Evolutionary conservation across 208 protist species (phyloP).

Genomic region (Wallacemonas rigidus): DNA sequence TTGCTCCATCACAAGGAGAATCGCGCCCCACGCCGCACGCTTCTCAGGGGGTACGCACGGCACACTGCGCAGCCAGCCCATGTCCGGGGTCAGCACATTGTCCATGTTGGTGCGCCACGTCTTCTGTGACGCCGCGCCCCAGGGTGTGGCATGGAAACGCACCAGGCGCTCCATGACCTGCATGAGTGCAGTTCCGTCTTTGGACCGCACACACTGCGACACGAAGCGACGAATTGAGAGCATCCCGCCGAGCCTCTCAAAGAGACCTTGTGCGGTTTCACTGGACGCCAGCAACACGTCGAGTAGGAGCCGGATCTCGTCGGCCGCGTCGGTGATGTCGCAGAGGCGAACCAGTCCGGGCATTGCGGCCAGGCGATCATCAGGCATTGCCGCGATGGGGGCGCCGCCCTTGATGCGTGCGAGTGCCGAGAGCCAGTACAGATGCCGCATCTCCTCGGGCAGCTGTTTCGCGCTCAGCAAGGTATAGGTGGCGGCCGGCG

Average conservation of each 20-base stretch:
- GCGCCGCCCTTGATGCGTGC: constrained; percentile 64
- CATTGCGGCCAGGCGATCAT: constrained; percentile 51
- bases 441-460: constrained; percentile 65
- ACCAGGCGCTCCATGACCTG: constrained; percentile 62
- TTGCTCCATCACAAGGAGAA: constrained; percentile 68
- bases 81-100: constrained; percentile 40
- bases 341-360: constrained; percentile 71
- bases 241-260: constrained; percentile 69
- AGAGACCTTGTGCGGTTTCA: constrained; percentile 58
- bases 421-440: constrained; percentile 70
- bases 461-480: constrained; percentile 46
- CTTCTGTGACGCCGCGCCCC: constrained; percentile 59
- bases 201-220: constrained; percentile 35
- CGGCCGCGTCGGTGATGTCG: constrained; percentile 55
- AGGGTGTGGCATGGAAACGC: constrained; percentile 46
- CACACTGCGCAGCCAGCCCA: constrained; percentile 65
- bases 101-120: constrained; percentile 67
- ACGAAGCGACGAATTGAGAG: constrained; percentile 65
- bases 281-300: constrained; percentile 58
- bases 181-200: constrained; percentile 42
- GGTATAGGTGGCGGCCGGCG: constrained; percentile 23
- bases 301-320: constrained; percentile 64
- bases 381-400: constrained; percentile 50
- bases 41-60: constrained; percentile 49
- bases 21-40: constrained; percentile 46